Conservation (phyloP, 78 protist genomes). For the Dictyostelium capitatum region DNA sequence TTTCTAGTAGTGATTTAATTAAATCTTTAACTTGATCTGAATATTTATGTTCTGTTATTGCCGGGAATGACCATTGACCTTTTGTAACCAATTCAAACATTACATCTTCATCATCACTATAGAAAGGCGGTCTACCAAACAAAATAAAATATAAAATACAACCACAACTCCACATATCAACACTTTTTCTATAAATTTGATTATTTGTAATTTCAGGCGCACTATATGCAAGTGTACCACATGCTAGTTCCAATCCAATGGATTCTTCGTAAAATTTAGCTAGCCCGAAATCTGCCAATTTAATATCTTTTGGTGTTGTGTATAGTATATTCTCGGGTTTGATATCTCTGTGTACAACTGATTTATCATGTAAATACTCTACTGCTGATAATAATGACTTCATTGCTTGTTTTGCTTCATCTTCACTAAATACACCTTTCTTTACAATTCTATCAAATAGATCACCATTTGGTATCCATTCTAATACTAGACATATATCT, state of each 20-base stretch:
- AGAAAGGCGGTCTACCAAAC: constrained; percentile 73
- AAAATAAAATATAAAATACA: constrained; percentile 64
- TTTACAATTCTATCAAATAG: constrained; percentile 85
- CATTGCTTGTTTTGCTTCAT: constrained; percentile 70
- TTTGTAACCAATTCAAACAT: constrained; percentile 33
- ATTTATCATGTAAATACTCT: constrained; percentile 73
- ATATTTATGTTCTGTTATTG: background rate
- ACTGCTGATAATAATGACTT: constrained; percentile 76
- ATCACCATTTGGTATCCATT: constrained; percentile 85
- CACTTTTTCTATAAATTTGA: constrained; percentile 52
- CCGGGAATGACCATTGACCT: constrained; percentile 62
- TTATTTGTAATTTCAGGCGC: constrained; percentile 90
- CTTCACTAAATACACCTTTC: constrained; percentile 76
- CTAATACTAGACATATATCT: constrained; percentile 75
- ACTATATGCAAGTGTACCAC: constrained; percentile 90
- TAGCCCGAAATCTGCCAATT: constrained; percentile 88
- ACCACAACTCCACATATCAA: constrained; percentile 75
- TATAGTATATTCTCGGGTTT: constrained; percentile 86
- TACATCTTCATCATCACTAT: constrained; percentile 36
- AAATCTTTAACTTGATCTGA: constrained; percentile 49
- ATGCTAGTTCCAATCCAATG: constrained; percentile 50
- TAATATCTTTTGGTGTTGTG: constrained; percentile 58
- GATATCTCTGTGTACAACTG: constrained; percentile 86
- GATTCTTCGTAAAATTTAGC: constrained; percentile 75
- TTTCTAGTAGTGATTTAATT: constrained; percentile 46